These are phyloP conservation scores for Allomyces arbusculus DNA, from an alignment of 192 early-diverging fungal genomes.

Conservation along the genomic window DNA sequence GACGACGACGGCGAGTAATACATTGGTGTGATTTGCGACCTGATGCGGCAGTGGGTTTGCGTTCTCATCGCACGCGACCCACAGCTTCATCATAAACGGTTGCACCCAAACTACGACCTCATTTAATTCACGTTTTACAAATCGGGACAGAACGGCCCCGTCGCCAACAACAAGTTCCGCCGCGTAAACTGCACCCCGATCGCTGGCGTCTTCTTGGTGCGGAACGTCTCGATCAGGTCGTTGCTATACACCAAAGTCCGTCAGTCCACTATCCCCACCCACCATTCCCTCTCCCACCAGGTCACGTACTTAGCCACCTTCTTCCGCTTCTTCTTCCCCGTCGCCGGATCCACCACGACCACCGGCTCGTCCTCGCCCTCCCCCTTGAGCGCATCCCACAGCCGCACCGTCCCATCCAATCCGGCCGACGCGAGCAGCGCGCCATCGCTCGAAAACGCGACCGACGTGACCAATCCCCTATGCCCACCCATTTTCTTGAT, in stretches of 20 bases:
- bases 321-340: conserved; percentile 3
- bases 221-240: conserved; percentile 50
- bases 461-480: conserved; percentile 55
- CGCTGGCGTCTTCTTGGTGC: conserved; percentile 81
- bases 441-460: conserved; percentile 68
- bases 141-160: conserved; percentile 46
- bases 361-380: conserved; percentile 9
- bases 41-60: no score
- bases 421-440: conserved; percentile 62
- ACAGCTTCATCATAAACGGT: no score
- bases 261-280: conserved; percentile 2
- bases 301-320: conserved; percentile 4
- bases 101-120: neutral
- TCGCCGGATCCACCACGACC: conserved; percentile 4
- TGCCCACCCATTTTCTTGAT: conserved; percentile 77
- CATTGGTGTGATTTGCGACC: no score
- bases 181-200: conserved; percentile 64
- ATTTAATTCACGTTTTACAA: neutral
- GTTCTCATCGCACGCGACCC: no score
- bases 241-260: conserved; percentile 12
- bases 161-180: conserved; percentile 64
- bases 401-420: conserved; percentile 70
- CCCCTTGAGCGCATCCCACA: conserved; percentile 66
- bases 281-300: conserved; percentile 1
- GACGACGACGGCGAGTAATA: no score